Conservation (phyloP, 208 protist genomes). For the Leishmania aethiopica region DNA sequence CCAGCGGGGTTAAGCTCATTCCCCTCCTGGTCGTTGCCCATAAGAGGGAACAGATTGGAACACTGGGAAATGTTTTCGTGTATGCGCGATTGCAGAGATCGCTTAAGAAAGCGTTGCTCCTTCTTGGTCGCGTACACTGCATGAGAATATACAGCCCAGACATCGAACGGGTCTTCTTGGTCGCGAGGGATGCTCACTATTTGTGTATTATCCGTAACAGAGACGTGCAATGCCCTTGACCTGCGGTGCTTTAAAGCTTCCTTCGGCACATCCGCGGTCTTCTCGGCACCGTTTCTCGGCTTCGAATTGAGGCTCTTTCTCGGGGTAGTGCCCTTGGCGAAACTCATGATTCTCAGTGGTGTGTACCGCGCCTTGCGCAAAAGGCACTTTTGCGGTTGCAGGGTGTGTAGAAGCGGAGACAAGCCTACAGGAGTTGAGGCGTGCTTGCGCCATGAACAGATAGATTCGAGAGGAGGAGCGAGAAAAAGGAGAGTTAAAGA, state of each 20-base stretch:
- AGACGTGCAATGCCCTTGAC: neutral
- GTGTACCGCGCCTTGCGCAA: neutral
- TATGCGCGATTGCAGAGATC: conserved; percentile 21
- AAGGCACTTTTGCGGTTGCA: neutral
- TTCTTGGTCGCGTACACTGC: conserved; percentile 44
- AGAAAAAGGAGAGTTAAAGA: too few relatives aligned
- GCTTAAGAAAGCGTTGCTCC: conserved; percentile 44
- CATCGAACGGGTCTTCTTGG: conserved; percentile 42
- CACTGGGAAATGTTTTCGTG: conserved; percentile 18
- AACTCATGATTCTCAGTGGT: conserved; percentile 1
- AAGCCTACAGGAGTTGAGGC: neutral
- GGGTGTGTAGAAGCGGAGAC: neutral
- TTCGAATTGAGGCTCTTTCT: neutral
- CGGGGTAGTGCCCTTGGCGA: neutral
- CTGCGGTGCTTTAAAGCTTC: neutral
- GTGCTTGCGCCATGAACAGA: neutral
- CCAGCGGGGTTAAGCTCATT: neutral
- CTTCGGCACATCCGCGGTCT: neutral
- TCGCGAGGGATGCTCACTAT: conserved; percentile 34
- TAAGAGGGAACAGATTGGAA: conserved; percentile 19
- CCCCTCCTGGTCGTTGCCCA: neutral
- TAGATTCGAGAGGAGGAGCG: neutral
- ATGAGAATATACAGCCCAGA: conserved; percentile 61
- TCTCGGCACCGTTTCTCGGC: neutral
- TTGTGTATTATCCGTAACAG: conserved; percentile 2